Percentiles rank a stretch among this genome's conserved stretches.
Evolutionary conservation across 164 flowering plant species (phyloP).

Genomic region (Magnolia officinalis): DNA sequence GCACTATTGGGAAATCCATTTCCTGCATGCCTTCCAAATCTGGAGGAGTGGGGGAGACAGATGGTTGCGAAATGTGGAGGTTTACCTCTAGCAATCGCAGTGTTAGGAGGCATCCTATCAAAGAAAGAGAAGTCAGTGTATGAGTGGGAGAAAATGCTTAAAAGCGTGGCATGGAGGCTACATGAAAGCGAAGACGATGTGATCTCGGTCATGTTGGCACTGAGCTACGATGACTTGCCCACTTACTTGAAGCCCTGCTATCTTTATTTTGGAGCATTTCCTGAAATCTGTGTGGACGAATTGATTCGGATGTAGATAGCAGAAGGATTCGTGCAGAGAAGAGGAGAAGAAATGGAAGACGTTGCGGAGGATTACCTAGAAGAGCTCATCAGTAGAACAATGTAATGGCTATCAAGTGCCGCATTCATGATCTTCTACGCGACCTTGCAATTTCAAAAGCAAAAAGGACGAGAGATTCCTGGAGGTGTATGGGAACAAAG

Average conservation of each 20-base stretch:
- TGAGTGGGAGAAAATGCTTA: conserved; percentile 5
- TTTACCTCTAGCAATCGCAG: background rate
- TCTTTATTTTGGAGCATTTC: background rate
- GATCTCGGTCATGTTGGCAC: background rate
- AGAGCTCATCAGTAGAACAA: background rate
- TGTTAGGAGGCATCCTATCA: background rate
- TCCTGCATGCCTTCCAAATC: background rate
- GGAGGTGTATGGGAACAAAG: background rate
- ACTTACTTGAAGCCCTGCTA: background rate
- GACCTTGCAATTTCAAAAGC: background rate
- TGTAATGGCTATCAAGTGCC: background rate
- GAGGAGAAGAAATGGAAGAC: background rate
- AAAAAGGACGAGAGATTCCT: background rate
- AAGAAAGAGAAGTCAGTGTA: background rate
- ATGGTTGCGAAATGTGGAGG: background rate
- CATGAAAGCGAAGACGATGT: conserved; percentile 2
- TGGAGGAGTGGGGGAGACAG: background rate
- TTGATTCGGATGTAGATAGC: background rate
- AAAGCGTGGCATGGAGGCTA: background rate
- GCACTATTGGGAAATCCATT: background rate
- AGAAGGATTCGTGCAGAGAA: background rate
- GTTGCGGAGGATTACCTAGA: background rate
- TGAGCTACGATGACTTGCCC: conserved; percentile 6
- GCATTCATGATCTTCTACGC: background rate
- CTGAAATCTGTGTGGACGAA: background rate